Base-by-base conservation (phyloP, 352 stramenopile genomes). In the Pythium diclinum region DNA sequence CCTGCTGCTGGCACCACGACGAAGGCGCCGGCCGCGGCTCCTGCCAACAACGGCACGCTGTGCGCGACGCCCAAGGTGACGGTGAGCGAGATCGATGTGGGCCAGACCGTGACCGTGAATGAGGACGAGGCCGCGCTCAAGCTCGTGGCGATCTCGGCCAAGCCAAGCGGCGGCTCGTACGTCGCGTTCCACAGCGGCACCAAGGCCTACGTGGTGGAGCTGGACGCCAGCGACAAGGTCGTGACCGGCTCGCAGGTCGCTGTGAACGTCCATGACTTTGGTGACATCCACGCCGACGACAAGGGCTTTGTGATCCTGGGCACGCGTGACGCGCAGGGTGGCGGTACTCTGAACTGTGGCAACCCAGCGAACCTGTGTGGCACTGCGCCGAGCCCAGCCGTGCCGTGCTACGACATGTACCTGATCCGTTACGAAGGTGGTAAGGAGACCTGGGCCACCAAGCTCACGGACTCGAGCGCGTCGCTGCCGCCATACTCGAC, bases 351-450 rank as follows among this genome's bases (percentile, higher is more conserved):
- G 32, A 84, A 87, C 67, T 87, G 78, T 25, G 78, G 78, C 25
- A 81, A 79, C 65, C 74, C 74, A 23, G 75, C 70, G 42, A 87
- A 87, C 67, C 48, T 87, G 9, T 87, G 78, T 42, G 76, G 76
- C 6, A 40, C 70, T 1, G 71, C 73, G 4, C 75, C 79, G 10
- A 75, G 47, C 64, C 74, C 76, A 10, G 52, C 75, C 0, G 64
- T 75, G 17, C 59, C 79, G 16, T 88, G 79, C 60, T 88, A 82
- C 61, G 76, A 85, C 67, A 87, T 87, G 76, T 83, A 87, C 69
- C 33, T 87, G 48, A 72, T 77, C 23, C 76, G 76, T 16, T 85
- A 78, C 65, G 79, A 88, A 38, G 73, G 76, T 9, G 58, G 68
- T 5, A 80, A 71, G 40, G 78, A 87, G 67, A 64, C 52, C 33